Base-by-base conservation (phyloP, 108 stramenopile genomes). In the Pseudonitzschia multistriata region DNA sequence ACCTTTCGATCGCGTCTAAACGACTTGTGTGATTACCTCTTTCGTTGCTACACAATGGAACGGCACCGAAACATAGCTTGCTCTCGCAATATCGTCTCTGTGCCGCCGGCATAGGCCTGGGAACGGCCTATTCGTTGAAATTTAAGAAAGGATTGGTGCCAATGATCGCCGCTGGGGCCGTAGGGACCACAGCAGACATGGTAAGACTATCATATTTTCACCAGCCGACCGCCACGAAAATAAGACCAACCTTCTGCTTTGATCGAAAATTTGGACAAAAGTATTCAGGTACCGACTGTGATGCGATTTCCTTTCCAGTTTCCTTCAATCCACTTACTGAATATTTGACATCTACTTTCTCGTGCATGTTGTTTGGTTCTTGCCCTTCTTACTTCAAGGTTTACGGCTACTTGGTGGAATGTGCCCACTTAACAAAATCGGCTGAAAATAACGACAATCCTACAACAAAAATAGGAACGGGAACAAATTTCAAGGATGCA, bases 331-430 rank as follows among this genome's bases (percentile, higher is more conserved):
- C 13, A 45, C 42, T 45, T 17, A 45, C 42, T 17, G 37, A 5
- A 8, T 17, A 45, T 13, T 17, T 10, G 7, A 7, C 37, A 7
- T 5, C 37, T 7, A 10, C 13, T 17, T 45, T 45, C 42, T 4
- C 17, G 15, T 17, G 42, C 17, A 2, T 17, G 5, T 3, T 10
- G 2, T 10, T 17, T 45, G 42, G 3, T 17, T 45, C 8, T 17
- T 13, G 13, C 15, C 2, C 37, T 37, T 37, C 6, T 37, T 8
- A 8, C 8, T 37, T 37, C 8, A 45, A 45, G 42, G 42, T 45
- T 13, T 83, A 83, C 62, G 82, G 74, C 10, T 79, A 71, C 29
- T 53, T 78, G 30, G 68, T 74, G 13, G 78, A 68, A 50, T 83
- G 82, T 65, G 66, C 78, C 3, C 45, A 76, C 19, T 68, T 71